Percentiles rank a stretch among this genome's conserved stretches.
These are phyloP conservation scores for Metschnikowia peoriensis DNA, from an alignment of 805 yeast species.

Conservation along the genomic window DNA sequence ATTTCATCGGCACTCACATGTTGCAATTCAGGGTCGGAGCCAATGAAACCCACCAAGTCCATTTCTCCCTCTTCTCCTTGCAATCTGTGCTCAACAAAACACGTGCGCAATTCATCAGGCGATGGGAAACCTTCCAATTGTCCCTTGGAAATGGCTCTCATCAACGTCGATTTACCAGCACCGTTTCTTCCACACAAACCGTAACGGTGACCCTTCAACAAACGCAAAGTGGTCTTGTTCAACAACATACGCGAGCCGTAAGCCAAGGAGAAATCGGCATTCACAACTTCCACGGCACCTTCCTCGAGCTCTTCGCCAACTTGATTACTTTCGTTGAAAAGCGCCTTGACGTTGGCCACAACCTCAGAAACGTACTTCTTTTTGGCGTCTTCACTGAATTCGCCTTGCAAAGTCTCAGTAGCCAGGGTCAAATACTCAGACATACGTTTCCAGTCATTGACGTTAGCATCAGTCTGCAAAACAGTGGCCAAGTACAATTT, in stretches of 20 bases:
- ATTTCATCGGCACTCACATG: slow-evolving; percentile 67
- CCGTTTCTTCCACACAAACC: slow-evolving; percentile 99
- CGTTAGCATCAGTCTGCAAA: slow-evolving; percentile 42
- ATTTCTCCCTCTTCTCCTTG: slow-evolving; percentile 93
- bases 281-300: slow-evolving; percentile 88
- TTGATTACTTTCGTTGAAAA: slow-evolving; percentile 47
- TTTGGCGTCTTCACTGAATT: slow-evolving; percentile 18
- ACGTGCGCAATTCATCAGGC: slow-evolving; percentile 79
- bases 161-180: slow-evolving; percentile 96
- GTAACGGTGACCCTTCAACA: slow-evolving; percentile 92
- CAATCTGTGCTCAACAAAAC: slow-evolving; percentile 95
- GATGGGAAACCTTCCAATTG: slow-evolving; percentile 97
- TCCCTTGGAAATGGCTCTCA: slow-evolving; percentile 96
- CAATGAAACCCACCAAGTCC: slow-evolving; percentile 86
- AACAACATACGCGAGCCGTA: slow-evolving; percentile 97
- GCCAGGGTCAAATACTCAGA: slow-evolving; percentile 48
- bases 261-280: slow-evolving; percentile 92
- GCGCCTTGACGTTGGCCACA: slow-evolving; percentile 48
- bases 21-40: slow-evolving; percentile 77
- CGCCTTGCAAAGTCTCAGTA: slow-evolving; percentile 18
- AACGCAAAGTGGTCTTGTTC: slow-evolving; percentile 85
- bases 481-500: slow-evolving; percentile 46
- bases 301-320: slow-evolving; percentile 56
- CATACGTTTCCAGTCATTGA: slow-evolving; percentile 49
- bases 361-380: slow-evolving; percentile 42